Percentiles rank a stretch among this genome's conserved stretches.
phyloP scores from a whole-genome alignment of 306 rosid genomes.

The Ormosia emarginata region DNA sequence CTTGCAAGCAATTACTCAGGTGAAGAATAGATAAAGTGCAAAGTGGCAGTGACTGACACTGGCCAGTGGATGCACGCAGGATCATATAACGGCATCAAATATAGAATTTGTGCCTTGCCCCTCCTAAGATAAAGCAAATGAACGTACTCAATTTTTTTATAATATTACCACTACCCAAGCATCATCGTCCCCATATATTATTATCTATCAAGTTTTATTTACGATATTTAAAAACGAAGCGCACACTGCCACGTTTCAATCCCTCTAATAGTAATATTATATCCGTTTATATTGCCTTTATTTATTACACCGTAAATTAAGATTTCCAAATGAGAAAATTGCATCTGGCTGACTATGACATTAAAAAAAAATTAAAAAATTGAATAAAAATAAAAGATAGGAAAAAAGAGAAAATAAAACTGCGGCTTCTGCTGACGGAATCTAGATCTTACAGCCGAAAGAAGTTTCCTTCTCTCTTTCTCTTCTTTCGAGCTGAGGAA shows the following conservation, averaged over 20 bases:
- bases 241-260: conserved; percentile 36
- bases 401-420: conserved; percentile 16
- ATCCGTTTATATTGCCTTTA: background rate
- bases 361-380: background rate
- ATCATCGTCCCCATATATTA: background rate
- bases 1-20: background rate
- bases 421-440: conserved; percentile 49
- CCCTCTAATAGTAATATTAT: background rate
- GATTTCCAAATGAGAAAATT: background rate
- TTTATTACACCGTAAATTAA: conserved; percentile 9
- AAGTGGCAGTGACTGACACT: background rate
- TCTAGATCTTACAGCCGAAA: conserved; percentile 65
- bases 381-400: background rate
- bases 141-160: background rate
- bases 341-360: background rate
- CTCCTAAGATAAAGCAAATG: conserved; percentile 5
- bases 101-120: conserved; percentile 49
- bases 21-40: conserved; percentile 2
- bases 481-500: conserved; percentile 15
- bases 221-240: background rate
- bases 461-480: conserved; percentile 43
- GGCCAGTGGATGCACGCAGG: background rate
- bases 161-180: conserved; percentile 14
- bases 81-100: conserved; percentile 23
- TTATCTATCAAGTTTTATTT: no score